Conservation (phyloP, 129 eudicot species). For the Flaveria linearis region DNA sequence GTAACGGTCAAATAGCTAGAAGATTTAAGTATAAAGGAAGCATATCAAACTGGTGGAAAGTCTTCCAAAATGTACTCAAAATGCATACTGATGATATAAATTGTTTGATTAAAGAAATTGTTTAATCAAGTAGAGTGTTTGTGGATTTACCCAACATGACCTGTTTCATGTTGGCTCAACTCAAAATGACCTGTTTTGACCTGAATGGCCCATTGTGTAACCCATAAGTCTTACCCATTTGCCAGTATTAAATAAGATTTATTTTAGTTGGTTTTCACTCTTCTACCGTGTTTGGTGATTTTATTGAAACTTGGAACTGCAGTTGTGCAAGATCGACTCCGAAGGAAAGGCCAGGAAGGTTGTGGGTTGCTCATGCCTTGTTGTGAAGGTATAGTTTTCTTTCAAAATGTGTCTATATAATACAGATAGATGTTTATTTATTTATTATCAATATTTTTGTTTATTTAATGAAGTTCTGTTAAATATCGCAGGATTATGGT, state of each 20-base stretch:
- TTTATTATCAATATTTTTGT: background rate
- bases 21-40: background rate
- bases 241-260: background rate
- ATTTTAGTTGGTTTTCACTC: background rate
- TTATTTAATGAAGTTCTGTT: no score
- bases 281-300: background rate
- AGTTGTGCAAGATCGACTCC: slow-evolving; percentile 96
- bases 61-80: background rate
- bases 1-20: background rate
- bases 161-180: background rate
- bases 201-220: background rate
- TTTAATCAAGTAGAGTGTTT: background rate
- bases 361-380: slow-evolving; percentile 87
- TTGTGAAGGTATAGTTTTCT: slow-evolving; percentile 65
- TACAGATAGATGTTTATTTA: background rate
- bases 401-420: no score
- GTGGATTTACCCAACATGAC: background rate
- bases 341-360: slow-evolving; percentile 97
- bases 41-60: background rate
- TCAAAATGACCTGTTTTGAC: background rate
- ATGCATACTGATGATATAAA: background rate
- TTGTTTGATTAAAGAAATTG: background rate
- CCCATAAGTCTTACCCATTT: background rate
- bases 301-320: background rate
- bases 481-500: slow-evolving; percentile 61